phyloP scores from a whole-genome alignment of 225 moss, liverwort and hornwort species.

The Antitrichia curtipendula region DNA sequence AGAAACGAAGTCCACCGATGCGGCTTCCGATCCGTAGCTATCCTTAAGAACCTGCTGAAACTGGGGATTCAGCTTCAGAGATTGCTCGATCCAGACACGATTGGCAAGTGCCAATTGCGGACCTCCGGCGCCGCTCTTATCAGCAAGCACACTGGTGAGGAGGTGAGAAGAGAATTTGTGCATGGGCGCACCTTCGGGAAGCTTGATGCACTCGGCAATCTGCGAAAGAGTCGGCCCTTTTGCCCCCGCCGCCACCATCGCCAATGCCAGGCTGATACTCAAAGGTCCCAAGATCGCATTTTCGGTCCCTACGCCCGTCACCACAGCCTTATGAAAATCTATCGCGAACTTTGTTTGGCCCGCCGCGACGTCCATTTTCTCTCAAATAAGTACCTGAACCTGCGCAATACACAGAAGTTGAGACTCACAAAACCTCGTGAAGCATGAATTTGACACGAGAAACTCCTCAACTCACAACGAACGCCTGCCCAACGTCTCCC shows the following conservation, averaged over 20 bases:
- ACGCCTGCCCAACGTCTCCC: neutral
- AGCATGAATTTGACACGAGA: neutral
- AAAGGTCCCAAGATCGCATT: conserved; percentile 69
- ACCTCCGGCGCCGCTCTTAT: conserved; percentile 29
- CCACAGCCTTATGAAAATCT: conserved; percentile 43
- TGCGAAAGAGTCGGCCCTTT: conserved; percentile 59
- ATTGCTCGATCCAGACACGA: conserved; percentile 37
- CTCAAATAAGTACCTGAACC: neutral
- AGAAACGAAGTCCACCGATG: conserved; percentile 19
- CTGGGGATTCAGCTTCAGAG: conserved; percentile 20
- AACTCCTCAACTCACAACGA: neutral
- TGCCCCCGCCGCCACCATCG: conserved; percentile 70
- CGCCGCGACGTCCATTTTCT: neutral
- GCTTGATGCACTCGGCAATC: conserved; percentile 27
- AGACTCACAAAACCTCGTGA: neutral
- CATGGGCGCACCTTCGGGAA: conserved; percentile 35
- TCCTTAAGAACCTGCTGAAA: conserved; percentile 39
- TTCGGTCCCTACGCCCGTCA: conserved; percentile 15
- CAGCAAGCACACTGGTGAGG: conserved; percentile 17
- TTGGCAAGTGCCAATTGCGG: conserved; percentile 31
- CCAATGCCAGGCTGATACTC: conserved; percentile 49
- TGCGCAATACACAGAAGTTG: neutral
- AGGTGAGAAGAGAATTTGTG: conserved; percentile 27
- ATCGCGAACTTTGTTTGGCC: conserved; percentile 46
- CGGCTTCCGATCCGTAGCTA: conserved; percentile 32